Evolutionary conservation across 1,284 basidiomycete genomes (phyloP), one percentile per base, ranked within the genome.

Genomic region (Puccinia horiana): DNA sequence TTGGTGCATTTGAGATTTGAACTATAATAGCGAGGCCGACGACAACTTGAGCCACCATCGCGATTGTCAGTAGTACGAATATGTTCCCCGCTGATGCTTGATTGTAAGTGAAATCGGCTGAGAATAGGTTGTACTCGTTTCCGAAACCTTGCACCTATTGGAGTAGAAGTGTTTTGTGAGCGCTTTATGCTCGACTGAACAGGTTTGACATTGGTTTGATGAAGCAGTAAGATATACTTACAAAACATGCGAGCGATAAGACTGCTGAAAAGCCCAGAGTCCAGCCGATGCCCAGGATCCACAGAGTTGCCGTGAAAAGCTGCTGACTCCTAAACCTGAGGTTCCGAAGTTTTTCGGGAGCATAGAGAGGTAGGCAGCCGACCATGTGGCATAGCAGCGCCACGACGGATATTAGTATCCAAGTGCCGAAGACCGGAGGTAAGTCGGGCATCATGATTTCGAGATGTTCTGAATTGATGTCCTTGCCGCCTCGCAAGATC

Each of bases 251-350:
- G 16, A 80, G 65, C 9, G 77, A 70, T n/a, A 80, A 44, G 35
- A 80, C 77, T 18, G 77, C 77, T 16, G 77, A 80, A 47, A 80
- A 80, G 2, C 77, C 77, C 61, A 80, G 52, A 80, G 77, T 69
- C 77, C 77, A 80, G 49, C 67, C 77, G 23, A 80, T 72, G 8
- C 52, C 77, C 14, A 80, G 77, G 32, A 80, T 80, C 77, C 77
- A 80, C 26, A 80, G 52, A 37, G 77, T 56, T 26, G 77, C 77
- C 35, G 77, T 61, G 58, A 80, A 80, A 40, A 80, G 29, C 49
- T 49, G 32, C 61, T 80, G 37, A 80, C 67, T 72, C 37, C 52
- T 14, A 44, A 80, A 80, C 40, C 77, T 70, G 14, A n/a, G 61
- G 8, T 72, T 32, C 12, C 54, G 42, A 2, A 80, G 52, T 26